Evolutionary conservation across 176 grass and related monocot genomes (phyloP).

Genomic region (Aegilops longissima): DNA sequence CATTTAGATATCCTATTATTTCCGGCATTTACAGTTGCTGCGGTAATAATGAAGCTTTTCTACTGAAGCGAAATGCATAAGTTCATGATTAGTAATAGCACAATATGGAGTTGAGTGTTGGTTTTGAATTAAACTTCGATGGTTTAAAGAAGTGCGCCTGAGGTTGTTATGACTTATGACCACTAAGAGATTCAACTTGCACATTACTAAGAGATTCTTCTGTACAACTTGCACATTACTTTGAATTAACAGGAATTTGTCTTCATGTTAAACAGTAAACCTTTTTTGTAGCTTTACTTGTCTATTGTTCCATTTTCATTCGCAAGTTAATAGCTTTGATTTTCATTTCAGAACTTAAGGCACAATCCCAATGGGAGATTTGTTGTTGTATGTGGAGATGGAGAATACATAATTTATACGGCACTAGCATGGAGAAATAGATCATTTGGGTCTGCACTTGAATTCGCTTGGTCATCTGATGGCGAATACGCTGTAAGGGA

Average conservation of each 20-base stretch:
- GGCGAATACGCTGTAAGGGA: slow-evolving; percentile 96
- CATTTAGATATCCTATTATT: background rate
- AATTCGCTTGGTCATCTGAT: slow-evolving; percentile 94
- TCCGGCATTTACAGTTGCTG: slow-evolving; percentile 5
- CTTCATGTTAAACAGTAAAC: slow-evolving; percentile 18
- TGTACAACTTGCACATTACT: slow-evolving; percentile 14
- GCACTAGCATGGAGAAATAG: slow-evolving; percentile 99
- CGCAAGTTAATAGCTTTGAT: slow-evolving; percentile 7
- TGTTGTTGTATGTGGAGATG: slow-evolving; percentile 99
- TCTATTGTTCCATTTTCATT: slow-evolving; percentile 28
- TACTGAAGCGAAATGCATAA: background rate
- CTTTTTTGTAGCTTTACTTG: background rate
- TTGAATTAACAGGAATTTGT: background rate
- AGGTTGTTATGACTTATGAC: slow-evolving; percentile 4
- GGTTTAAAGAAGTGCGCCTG: background rate
- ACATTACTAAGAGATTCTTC: background rate
- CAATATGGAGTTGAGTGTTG: background rate
- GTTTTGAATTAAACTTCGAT: background rate
- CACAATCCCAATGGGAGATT: slow-evolving; percentile 98
- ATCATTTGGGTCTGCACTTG: slow-evolving; percentile 91
- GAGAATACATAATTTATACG: slow-evolving; percentile 98
- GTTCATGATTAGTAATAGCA: background rate
- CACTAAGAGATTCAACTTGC: background rate
- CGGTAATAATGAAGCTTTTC: slow-evolving; percentile 7
- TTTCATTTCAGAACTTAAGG: slow-evolving; percentile 83